phyloP scores from a whole-genome alignment of 805 yeast genomes.

The Candida caryicola region DNA sequence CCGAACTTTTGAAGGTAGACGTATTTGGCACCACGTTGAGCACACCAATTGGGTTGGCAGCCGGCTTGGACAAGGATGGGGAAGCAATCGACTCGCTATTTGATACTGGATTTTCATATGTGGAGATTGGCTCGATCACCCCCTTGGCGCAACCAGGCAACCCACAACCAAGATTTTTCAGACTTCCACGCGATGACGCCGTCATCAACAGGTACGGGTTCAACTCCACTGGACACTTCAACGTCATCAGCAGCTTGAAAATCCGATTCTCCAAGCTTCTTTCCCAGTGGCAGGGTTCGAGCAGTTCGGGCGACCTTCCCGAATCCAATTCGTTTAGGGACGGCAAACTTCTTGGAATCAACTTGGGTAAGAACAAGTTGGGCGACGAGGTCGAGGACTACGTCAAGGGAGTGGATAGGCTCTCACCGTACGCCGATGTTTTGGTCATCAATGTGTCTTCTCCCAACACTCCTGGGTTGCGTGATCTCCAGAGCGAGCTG shows the following conservation, averaged over 20 bases:
- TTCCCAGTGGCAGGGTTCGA: constrained; percentile 9
- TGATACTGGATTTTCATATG: constrained; percentile 79
- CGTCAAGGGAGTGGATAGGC: constrained; percentile 73
- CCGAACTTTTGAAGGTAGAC: constrained; percentile 48
- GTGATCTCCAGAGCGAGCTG: constrained; percentile 77
- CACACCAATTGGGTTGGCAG: constrained; percentile 90
- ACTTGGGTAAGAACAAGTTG: constrained; percentile 87
- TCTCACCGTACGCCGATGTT: constrained; percentile 85
- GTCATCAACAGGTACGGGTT: constrained; percentile 94
- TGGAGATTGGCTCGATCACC: constrained; percentile 90
- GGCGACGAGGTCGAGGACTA: constrained; percentile 91
- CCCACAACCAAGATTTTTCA: constrained; percentile 88
- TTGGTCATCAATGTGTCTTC: constrained; percentile 89
- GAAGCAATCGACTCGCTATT: constrained; percentile 83
- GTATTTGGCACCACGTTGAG: constrained; percentile 66
- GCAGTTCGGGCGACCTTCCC: constrained; percentile 19
- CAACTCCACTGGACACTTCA: constrained; percentile 84
- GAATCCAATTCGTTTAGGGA: constrained; percentile 53
- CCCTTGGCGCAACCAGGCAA: constrained; percentile 94
- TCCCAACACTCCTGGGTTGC: constrained; percentile 93
- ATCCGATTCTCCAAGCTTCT: constrained; percentile 53
- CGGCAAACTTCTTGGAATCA: constrained; percentile 71
- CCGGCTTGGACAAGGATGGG: constrained; percentile 93
- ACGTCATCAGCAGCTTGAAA: constrained; percentile 65
- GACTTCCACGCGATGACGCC: constrained; percentile 81